Percentiles rank a stretch among this genome's conserved stretches.
phyloP scores from a whole-genome alignment of 768 basidiomycete genomes.

The Boletus insuetus region DNA sequence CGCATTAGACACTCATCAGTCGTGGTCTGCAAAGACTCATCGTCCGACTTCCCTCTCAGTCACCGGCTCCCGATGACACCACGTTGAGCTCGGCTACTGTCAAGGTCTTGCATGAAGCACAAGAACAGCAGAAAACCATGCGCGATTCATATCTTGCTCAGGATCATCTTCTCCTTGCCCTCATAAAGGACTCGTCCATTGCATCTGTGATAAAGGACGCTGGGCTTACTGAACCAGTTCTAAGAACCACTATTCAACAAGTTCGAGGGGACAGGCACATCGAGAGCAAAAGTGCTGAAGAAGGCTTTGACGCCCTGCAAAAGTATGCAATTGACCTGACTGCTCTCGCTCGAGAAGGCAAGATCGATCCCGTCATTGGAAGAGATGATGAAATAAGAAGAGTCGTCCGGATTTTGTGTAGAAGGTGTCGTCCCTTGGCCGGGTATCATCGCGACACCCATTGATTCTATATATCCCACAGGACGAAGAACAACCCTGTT shows the following conservation, averaged over 20 bases:
- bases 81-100: conserved; percentile 53
- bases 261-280: conserved; percentile 81
- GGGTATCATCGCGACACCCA: background rate
- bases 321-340: conserved; percentile 91
- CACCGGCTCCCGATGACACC: conserved; percentile 82
- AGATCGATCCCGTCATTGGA: conserved; percentile 94
- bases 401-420: conserved; percentile 76
- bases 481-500: conserved; percentile 97
- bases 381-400: conserved; percentile 91
- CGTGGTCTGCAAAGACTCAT: conserved; percentile 74
- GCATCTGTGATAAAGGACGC: conserved; percentile 71
- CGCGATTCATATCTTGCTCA: conserved; percentile 92
- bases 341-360: conserved; percentile 83
- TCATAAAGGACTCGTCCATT: conserved; percentile 73
- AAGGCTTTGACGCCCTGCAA: conserved; percentile 88
- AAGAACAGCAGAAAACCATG: conserved; percentile 76
- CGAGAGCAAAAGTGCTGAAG: conserved; percentile 83
- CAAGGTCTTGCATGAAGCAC: conserved; percentile 73
- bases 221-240: conserved; percentile 61
- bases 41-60: conserved; percentile 79
- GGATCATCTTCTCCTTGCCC: conserved; percentile 85
- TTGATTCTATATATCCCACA: conserved; percentile 27
- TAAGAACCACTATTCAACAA: conserved; percentile 77
- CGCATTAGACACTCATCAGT: conserved; percentile 50
- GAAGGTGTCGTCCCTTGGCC: conserved; percentile 46